phyloP scores from a whole-genome alignment of 805 yeast genomes.

The Metschnikowia kunwiensis region DNA sequence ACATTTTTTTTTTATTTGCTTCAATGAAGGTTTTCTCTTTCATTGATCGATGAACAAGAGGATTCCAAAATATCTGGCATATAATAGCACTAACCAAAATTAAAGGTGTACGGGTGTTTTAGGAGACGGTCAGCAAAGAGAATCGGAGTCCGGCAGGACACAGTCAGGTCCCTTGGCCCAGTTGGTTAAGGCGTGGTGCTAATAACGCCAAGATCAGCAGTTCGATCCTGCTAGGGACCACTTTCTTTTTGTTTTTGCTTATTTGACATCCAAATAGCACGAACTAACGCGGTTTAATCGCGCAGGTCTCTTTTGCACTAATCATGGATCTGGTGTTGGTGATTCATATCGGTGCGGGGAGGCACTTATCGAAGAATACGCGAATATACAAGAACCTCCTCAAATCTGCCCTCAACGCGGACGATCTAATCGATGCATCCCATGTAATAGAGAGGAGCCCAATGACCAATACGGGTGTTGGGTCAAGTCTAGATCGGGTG shows the following conservation, averaged over 20 bases:
- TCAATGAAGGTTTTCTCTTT: too few species aligned
- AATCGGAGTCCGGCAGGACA: too few species aligned
- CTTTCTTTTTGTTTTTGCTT: constrained; percentile 18
- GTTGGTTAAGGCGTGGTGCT: constrained; percentile 55
- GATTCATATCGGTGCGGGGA: constrained; percentile 55
- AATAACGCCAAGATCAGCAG: constrained; percentile 70
- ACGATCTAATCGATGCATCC: constrained; percentile 16
- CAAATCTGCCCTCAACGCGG: constrained; percentile 21
- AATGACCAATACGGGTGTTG: constrained; percentile 50
- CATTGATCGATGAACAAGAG: too few species aligned
- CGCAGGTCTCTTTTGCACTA: background rate
- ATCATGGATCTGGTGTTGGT: constrained; percentile 16
- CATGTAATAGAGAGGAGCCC: constrained; percentile 33
- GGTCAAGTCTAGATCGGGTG: constrained; percentile 40
- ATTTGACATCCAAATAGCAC: too few species aligned
- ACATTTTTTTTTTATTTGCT: too few species aligned
- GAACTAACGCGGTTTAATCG: background rate
- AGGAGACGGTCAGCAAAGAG: too few species aligned
- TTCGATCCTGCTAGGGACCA: constrained; percentile 88
- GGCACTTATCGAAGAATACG: constrained; percentile 27
- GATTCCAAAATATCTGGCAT: too few species aligned
- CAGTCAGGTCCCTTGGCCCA: constrained; percentile 51
- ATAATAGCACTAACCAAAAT: too few species aligned
- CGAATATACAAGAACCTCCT: constrained; percentile 27
- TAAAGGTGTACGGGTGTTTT: too few species aligned